Evolutionary conservation across 2,329 filamentous ascomycete species (phyloP), one percentile per base, ranked within the genome.

Genomic region (Lachnellula willkommii): DNA sequence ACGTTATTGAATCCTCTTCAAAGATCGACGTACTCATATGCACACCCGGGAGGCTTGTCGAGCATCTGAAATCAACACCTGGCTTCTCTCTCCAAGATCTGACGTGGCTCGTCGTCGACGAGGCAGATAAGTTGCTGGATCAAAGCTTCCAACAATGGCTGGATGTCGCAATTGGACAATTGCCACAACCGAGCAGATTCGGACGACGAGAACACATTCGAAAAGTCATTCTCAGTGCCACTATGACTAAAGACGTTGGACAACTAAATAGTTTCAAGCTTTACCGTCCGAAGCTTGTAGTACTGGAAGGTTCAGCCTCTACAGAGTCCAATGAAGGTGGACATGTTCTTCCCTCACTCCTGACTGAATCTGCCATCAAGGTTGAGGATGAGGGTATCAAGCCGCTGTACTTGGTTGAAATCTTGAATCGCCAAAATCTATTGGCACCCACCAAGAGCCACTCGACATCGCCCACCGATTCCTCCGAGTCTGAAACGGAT

Each of bases 61-160:
- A 97, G 65, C 93, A 97, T 71, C 80, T 96, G 50, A 86, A 87
- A 60, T 85, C 86, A 57, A 97, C 93, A 0, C 82, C 83, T 3
- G 91, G 90, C 0, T 96, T 97, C 69, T 82, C 79, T 0, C 77
- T 97, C 22, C 82, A 88, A 55, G 80, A 88, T 68, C 77, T 96
- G 4, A 83, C 89, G 58, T 97, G 92, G 91, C 77, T 97, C 0
- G 83, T 96, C 2, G 88, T 96, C 47, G 93, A 97, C 66, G 93
- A 97, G 73, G 94, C 93, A 11, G 93, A 97, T 71, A 90, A 94
- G 68, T 76, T 97, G 12, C 80, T 97, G 5, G 88, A 92, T 45
- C 90, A 97, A 70, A 92, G 88, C 66, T 96, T 94, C 71, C 92
- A 96, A 69, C 88, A 93, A 66, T 96, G 92, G 92, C 77, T 95